Evolutionary conservation across 305 asterid species (phyloP).

Genomic region (Andrographis paniculata): DNA sequence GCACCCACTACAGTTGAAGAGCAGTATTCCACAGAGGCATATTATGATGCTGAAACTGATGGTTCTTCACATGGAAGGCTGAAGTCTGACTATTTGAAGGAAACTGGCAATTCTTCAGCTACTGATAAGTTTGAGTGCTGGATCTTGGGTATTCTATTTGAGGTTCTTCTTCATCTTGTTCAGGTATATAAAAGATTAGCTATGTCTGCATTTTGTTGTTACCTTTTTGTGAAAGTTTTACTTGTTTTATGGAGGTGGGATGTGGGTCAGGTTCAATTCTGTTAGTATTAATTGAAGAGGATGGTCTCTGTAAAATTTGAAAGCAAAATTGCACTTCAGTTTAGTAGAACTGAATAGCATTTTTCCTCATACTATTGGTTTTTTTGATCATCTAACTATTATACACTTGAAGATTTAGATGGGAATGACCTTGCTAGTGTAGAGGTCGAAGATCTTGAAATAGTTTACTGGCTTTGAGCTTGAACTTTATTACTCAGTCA

Average conservation of each 20-base stretch:
- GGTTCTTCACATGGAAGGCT: constrained; percentile 42
- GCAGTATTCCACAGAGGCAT: constrained; percentile 71
- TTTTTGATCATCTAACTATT: too few relatives aligned
- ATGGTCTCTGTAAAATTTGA: not conserved
- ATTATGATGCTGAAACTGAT: constrained; percentile 56
- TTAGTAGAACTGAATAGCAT: not conserved
- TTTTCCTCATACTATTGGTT: too few relatives aligned
- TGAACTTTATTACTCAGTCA: too few relatives aligned
- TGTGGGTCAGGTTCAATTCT: too few relatives aligned
- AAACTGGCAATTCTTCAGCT: constrained; percentile 49
- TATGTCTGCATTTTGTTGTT: not conserved
- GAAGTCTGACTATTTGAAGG: constrained; percentile 43
- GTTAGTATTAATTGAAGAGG: not conserved
- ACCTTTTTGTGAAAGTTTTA: too few relatives aligned
- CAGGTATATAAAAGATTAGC: constrained; percentile 51
- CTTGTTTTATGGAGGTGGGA: too few relatives aligned
- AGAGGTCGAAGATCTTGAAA: constrained; percentile 10
- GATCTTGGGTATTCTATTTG: constrained; percentile 93
- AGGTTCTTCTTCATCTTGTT: constrained; percentile 94
- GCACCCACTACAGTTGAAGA: constrained; percentile 65
- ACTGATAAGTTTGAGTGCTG: constrained; percentile 87
- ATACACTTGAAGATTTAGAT: too few relatives aligned
- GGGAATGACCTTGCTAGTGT: constrained; percentile 4
- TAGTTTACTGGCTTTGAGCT: too few relatives aligned
- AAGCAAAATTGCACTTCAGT: not conserved